These are phyloP conservation scores for Cercophora samala DNA, from an alignment of 495 filamentous ascomycete species.

Conservation along the genomic window DNA sequence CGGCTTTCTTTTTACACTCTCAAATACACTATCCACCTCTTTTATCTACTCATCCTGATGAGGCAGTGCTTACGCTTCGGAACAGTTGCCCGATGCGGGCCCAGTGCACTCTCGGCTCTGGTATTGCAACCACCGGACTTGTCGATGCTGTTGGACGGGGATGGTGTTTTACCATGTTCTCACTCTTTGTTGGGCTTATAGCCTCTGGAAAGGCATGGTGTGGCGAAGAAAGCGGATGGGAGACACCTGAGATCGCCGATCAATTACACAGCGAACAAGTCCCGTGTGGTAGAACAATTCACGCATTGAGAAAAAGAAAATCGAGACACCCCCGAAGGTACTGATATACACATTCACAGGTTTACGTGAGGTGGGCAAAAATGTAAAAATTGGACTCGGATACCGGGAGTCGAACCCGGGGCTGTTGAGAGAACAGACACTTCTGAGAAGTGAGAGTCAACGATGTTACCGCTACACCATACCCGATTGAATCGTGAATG, in stretches of 20 bases:
- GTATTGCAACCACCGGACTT: constrained; percentile 6
- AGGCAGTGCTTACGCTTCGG: constrained; percentile 8
- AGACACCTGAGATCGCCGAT: no score
- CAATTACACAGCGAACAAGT: no score
- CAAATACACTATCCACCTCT: constrained; percentile 1
- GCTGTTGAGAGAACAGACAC: constrained; percentile 12
- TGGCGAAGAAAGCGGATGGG: background rate
- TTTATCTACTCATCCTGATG: background rate
- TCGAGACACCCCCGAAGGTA: background rate
- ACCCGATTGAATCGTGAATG: constrained; percentile 11
- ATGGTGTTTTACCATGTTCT: constrained; percentile 12
- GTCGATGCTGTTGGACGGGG: constrained; percentile 2
- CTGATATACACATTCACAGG: background rate
- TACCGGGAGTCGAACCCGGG: constrained; percentile 12
- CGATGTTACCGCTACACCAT: constrained; percentile 13
- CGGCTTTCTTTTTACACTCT: constrained; percentile 6
- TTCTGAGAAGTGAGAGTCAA: constrained; percentile 12
- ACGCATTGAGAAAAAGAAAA: background rate
- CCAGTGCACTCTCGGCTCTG: constrained; percentile 1
- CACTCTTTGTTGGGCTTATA: background rate
- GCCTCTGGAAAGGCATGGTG: background rate
- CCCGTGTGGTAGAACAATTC: no score
- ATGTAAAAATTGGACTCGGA: constrained; percentile 5
- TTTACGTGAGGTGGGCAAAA: background rate
- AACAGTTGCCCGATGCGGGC: constrained; percentile 5